Conservation (phyloP, 139 green algal genomes). For the Chara braunii region DNA sequence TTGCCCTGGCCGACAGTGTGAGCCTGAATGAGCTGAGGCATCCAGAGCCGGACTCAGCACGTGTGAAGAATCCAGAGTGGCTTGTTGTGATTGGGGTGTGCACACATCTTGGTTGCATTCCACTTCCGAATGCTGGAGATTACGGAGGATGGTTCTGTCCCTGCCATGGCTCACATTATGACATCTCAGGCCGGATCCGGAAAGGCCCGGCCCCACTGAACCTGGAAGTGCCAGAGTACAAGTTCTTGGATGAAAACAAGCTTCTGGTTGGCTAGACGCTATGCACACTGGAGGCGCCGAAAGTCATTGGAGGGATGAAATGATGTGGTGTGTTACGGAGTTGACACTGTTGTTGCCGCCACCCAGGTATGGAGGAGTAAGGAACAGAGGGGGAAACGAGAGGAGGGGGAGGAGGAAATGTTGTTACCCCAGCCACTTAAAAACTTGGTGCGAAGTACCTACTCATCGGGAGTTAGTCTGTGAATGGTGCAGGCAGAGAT, state of each 20-base stretch:
- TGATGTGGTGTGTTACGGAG: too few relatives aligned
- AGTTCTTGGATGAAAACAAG: conserved; percentile 64
- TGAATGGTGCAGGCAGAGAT: too few relatives aligned
- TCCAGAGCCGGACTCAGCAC: conserved; percentile 54
- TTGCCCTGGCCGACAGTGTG: conserved; percentile 63
- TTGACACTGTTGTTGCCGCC: too few relatives aligned
- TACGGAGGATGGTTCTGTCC: conserved; percentile 96
- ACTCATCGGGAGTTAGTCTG: too few relatives aligned
- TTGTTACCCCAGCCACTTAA: too few relatives aligned
- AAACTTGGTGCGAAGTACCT: too few relatives aligned
- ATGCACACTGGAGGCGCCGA: too few relatives aligned
- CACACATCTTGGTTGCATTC: conserved; percentile 98
- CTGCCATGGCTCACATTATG: conserved; percentile 92
- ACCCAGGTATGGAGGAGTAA: too few relatives aligned
- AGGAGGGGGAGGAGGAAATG: too few relatives aligned
- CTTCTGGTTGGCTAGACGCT: conserved; percentile 64
- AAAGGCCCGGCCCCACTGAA: conserved; percentile 96
- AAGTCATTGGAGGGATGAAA: neutral
- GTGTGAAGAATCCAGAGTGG: conserved; percentile 67
- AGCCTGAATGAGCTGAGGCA: conserved; percentile 75
- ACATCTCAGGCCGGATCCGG: conserved; percentile 85
- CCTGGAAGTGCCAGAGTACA: conserved; percentile 87
- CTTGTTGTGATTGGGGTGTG: conserved; percentile 96
- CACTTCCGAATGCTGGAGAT: conserved; percentile 92
- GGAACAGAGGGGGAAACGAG: too few relatives aligned